Conservation (phyloP, 2,329 filamentous ascomycete species). For the Chaetomiaceae sp. region DNA sequence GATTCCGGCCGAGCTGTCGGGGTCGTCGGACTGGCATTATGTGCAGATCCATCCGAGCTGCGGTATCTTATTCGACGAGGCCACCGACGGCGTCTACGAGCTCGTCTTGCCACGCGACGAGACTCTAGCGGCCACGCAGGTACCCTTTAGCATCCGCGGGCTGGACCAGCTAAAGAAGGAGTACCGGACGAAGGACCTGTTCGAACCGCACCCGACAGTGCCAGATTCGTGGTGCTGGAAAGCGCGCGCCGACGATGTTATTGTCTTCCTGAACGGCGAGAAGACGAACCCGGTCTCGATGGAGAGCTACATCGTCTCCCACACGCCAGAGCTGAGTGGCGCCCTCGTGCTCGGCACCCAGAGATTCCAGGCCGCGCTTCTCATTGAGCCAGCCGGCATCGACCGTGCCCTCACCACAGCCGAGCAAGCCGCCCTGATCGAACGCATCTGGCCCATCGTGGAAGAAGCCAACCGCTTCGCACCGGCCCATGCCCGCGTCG, state of each 20-base stretch:
- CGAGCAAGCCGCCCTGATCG: neutral
- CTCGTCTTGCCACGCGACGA: slow-evolving; percentile 22
- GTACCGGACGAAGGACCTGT: slow-evolving; percentile 14
- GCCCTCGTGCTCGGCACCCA: neutral
- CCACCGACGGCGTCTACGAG: slow-evolving; percentile 20
- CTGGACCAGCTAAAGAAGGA: neutral
- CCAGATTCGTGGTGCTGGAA: slow-evolving; percentile 26
- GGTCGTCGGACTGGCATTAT: slow-evolving; percentile 28
- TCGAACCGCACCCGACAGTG: slow-evolving; percentile 19
- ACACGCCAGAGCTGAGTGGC: neutral
- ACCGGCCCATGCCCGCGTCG: neutral
- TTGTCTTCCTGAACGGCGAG: slow-evolving; percentile 23
- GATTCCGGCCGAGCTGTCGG: slow-evolving; percentile 11
- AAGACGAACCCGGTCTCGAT: slow-evolving; percentile 28
- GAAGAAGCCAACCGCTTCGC: neutral
- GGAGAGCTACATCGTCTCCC: slow-evolving; percentile 16
- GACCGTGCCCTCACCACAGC: neutral
- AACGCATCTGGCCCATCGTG: neutral
- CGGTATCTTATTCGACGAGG: slow-evolving; percentile 25
- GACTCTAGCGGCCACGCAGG: neutral
- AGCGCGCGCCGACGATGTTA: slow-evolving; percentile 25
- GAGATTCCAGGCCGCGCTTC: neutral
- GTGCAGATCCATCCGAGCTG: slow-evolving; percentile 28
- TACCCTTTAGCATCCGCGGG: neutral
- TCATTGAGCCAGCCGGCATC: neutral